These are phyloP conservation scores for Rhytidhysteron rufulum DNA, from an alignment of 2,329 filamentous ascomycete genomes.

Conservation along the genomic window DNA sequence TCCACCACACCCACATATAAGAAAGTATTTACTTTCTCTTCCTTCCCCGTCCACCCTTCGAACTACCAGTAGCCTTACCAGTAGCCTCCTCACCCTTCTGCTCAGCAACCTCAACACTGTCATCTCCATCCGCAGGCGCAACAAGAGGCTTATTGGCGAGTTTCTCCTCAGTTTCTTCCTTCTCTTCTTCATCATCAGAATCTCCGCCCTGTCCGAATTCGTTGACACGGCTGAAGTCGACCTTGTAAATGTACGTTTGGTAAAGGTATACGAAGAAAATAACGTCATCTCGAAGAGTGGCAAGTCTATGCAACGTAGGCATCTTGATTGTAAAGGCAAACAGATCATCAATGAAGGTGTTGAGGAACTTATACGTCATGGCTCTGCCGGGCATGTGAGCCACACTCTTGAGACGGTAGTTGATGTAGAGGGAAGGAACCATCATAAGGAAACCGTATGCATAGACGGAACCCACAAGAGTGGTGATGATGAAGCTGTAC, in stretches of 20 bases:
- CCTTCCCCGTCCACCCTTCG: conserved; percentile 24
- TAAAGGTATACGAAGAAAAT: conserved; percentile 99
- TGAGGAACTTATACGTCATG: conserved; percentile 97
- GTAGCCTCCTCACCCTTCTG: conserved; percentile 7
- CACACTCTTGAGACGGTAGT: conserved; percentile 87
- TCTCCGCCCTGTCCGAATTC: conserved; percentile 99
- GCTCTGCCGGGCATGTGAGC: conserved; percentile 96
- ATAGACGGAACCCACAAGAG: conserved; percentile 92
- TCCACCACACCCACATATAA: too few relatives aligned
- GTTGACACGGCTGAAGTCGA: conserved; percentile 89
- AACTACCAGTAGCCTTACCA: conserved; percentile 21
- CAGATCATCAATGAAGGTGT: conserved; percentile 97
- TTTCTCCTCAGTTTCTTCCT: conserved; percentile 57
- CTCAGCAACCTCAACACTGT: conserved; percentile 19
- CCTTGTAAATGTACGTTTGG: conserved; percentile 86
- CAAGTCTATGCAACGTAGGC: conserved; percentile 87
- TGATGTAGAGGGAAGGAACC: conserved; percentile 96
- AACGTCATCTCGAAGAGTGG: conserved; percentile 89
- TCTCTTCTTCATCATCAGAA: too few relatives aligned
- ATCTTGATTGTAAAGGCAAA: conserved; percentile 99
- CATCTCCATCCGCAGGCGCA: conserved; percentile 26
- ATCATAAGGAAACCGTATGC: conserved; percentile 99
- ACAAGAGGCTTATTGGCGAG: conserved; percentile 38
- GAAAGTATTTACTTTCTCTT: conserved; percentile 29
- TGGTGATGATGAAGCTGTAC: conserved; percentile 95